Conservation (phyloP, 352 stramenopile genomes). For the Globisporangium alternatum region DNA sequence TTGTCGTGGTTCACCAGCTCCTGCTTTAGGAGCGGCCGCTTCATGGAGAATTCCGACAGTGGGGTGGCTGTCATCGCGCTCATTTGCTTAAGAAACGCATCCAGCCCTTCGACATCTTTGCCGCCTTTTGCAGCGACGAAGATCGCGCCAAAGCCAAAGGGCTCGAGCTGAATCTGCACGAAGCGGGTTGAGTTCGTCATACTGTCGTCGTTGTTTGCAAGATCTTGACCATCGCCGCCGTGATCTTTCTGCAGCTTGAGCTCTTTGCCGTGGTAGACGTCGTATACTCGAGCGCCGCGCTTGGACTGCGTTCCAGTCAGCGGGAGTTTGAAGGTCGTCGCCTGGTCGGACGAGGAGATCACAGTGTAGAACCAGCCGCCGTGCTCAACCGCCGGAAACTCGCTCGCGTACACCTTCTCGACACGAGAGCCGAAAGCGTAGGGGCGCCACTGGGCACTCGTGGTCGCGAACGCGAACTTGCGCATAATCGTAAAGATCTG, state of each 20-base stretch:
- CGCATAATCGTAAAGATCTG: constrained; percentile 65
- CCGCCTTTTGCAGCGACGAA: constrained; percentile 22
- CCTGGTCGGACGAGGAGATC: constrained; percentile 40
- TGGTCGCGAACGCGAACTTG: constrained; percentile 45
- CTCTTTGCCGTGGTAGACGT: constrained; percentile 61
- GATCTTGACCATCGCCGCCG: neutral
- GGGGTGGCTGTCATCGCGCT: constrained; percentile 42
- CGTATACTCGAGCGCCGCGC: constrained; percentile 36
- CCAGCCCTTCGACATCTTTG: constrained; percentile 22
- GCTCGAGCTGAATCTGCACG: constrained; percentile 41
- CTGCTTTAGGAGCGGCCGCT: constrained; percentile 37
- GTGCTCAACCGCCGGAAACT: constrained; percentile 30
- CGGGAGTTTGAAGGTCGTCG: constrained; percentile 30
- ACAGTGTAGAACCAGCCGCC: constrained; percentile 54
- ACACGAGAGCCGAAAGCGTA: constrained; percentile 28
- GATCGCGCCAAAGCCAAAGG: constrained; percentile 62
- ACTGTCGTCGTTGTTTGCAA: constrained; percentile 2
- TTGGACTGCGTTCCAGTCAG: constrained; percentile 23
- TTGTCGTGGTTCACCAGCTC: constrained; percentile 19
- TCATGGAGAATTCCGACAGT: constrained; percentile 43
- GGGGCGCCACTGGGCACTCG: constrained; percentile 47
- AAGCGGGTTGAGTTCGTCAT: constrained; percentile 4
- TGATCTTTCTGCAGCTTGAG: constrained; percentile 21
- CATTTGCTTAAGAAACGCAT: constrained; percentile 48
- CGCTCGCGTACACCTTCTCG: constrained; percentile 42